These are phyloP conservation scores for Hygrophila difformis DNA, from an alignment of 257 asterid species.

Conservation along the genomic window DNA sequence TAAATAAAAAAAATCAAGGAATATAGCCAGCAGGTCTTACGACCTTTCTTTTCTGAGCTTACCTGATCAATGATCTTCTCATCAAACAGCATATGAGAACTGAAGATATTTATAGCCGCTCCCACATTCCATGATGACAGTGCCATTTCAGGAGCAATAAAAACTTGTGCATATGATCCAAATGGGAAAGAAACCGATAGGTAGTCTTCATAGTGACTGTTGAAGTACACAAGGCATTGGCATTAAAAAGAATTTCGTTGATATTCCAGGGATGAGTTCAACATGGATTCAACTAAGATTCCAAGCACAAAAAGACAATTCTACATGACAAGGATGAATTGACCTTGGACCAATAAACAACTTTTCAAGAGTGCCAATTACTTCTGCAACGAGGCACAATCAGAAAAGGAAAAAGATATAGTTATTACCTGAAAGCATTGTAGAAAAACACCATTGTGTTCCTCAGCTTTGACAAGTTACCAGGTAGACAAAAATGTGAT, in stretches of 20 bases:
- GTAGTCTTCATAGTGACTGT: slow-evolving; percentile 89
- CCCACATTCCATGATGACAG: slow-evolving; percentile 73
- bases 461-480: slow-evolving; percentile 72
- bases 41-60: slow-evolving; percentile 20
- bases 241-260: too few relatives aligned
- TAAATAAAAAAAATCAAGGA: not conserved
- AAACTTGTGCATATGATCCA: slow-evolving; percentile 88
- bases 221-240: slow-evolving; percentile 19
- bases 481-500: slow-evolving; percentile 67
- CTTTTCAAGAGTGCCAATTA: slow-evolving; percentile 11
- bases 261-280: too few relatives aligned
- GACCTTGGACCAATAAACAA: slow-evolving; percentile 16
- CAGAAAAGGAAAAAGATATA: slow-evolving; percentile 12
- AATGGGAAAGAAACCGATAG: slow-evolving; percentile 88
- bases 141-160: slow-evolving; percentile 85
- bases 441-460: slow-evolving; percentile 72
- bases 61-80: slow-evolving; percentile 97
- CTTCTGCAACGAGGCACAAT: slow-evolving; percentile 8
- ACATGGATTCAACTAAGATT: too few relatives aligned
- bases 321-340: not conserved
- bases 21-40: too few relatives aligned
- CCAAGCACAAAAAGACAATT: not conserved
- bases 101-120: slow-evolving; percentile 85
- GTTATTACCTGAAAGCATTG: slow-evolving; percentile 74
- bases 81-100: slow-evolving; percentile 81